These are phyloP conservation scores for Phanerochaete carnosa DNA, from an alignment of 768 basidiomycete species.

Conservation along the genomic window DNA sequence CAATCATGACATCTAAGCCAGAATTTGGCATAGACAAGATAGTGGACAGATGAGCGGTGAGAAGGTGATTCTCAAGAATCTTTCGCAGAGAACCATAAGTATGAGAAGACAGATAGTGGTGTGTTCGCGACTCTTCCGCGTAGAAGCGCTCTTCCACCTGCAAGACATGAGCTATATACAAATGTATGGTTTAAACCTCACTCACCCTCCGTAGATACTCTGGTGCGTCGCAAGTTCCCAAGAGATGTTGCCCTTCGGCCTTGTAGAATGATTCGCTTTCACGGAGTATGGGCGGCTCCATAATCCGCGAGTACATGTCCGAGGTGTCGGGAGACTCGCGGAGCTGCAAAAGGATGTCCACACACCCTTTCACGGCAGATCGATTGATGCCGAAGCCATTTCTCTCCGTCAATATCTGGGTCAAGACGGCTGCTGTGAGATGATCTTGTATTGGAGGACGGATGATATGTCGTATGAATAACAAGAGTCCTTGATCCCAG, in stretches of 20 bases:
- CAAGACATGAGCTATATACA: slow-evolving; percentile 8
- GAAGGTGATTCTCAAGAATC: slow-evolving; percentile 74
- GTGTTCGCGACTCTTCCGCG: slow-evolving; percentile 79
- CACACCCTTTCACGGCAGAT: slow-evolving; percentile 85
- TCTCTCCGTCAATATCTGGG: slow-evolving; percentile 87
- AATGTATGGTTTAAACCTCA: slow-evolving; percentile 12
- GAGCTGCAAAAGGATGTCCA: slow-evolving; percentile 79
- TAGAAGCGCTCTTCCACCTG: slow-evolving; percentile 80
- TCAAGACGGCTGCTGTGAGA: slow-evolving; percentile 76
- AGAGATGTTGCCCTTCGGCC: slow-evolving; percentile 64
- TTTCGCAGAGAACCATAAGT: slow-evolving; percentile 66
- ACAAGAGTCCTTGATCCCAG: slow-evolving; percentile 72
- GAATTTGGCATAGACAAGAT: slow-evolving; percentile 80
- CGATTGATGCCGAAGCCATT: slow-evolving; percentile 89
- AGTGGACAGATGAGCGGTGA: slow-evolving; percentile 71
- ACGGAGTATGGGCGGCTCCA: slow-evolving; percentile 78
- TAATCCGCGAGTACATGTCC: slow-evolving; percentile 76
- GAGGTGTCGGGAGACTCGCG: slow-evolving; percentile 40
- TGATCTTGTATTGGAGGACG: slow-evolving; percentile 79
- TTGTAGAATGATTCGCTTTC: slow-evolving; percentile 81
- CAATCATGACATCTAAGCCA: slow-evolving; percentile 85
- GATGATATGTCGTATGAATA: slow-evolving; percentile 84
- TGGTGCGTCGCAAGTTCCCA: slow-evolving; percentile 74
- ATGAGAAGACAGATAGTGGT: slow-evolving; percentile 80
- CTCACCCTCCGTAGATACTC: slow-evolving; percentile 79